Evolutionary conservation across 192 early-diverging fungal species (phyloP), one percentile per base, ranked within the genome.

Genomic region (Paraglomus occultum): DNA sequence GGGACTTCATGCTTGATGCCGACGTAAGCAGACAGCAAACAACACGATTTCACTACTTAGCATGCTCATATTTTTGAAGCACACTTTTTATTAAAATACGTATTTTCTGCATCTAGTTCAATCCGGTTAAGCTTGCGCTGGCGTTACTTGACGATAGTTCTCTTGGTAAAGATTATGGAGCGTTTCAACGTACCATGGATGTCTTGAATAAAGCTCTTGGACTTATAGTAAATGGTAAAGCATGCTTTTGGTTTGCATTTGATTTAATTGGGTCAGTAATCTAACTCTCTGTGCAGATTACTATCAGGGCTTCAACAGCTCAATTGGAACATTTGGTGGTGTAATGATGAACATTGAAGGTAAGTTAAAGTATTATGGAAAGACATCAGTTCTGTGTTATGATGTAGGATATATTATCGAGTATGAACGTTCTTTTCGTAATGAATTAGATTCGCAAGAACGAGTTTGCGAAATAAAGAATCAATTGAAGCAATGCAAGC

Each of bases 261-360:
- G 31, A 9, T 31, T 31, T 43, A n/a, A 42, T 23, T 57, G 8
- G 10, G 18, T 43, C 3, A 31, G 6, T 54, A 48, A 55, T 65
- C 23, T 20, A 31, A 20, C 45, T 51, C 31, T 51, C 4, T 61
- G n/a, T 55, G 1, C 75, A 86, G 91, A 91, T 60, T 91, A 90
- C 73, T 91, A 92, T 64, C 84, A 86, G 43, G 90, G 91, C 10
- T 92, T 92, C 69, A 92, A 91, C 65, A 86, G 88, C 51, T 91
- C 91, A 7, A 92, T 92, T 71, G 78, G 90, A 77, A 89, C 88
- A 52, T 92, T 90, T 66, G 87, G 91, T 18, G 91, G 89, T 14
- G 84, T 92, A 11, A 81, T 90, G 43, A 84, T 89, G 40, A 85
- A 85, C 67, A 87, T 92, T 64, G 78, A 81, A 51, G 85, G 82